Percentiles rank a stretch among this genome's conserved stretches.
Conservation (phyloP, 345 rosid species). For the Eucalyptus grandis region DNA sequence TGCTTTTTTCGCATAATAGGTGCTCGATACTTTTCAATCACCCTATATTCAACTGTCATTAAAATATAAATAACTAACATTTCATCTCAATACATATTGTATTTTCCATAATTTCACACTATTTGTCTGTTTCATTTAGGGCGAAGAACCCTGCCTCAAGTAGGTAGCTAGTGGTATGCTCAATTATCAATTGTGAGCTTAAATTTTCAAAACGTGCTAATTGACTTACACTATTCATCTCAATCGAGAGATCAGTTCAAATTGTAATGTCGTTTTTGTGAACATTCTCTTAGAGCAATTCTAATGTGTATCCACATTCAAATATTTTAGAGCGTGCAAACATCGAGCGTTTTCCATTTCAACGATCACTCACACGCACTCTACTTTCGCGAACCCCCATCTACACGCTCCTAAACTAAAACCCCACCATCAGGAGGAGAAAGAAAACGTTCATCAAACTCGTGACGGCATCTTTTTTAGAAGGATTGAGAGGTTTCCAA, state of each 20-base stretch:
- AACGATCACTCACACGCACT: background rate
- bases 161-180: background rate
- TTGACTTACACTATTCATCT: fast-evolving
- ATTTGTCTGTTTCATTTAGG: background rate
- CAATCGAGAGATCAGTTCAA: background rate
- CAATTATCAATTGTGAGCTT: background rate
- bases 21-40: background rate
- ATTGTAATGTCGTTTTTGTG: fast-evolving
- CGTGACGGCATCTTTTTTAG: background rate
- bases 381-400: background rate
- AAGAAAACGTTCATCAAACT: background rate
- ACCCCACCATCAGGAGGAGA: background rate
- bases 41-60: fast-evolving
- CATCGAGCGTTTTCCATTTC: background rate
- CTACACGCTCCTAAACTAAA: background rate
- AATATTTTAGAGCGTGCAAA: background rate
- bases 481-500: background rate
- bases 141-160: too few species aligned
- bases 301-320: fast-evolving
- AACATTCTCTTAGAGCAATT: fast-evolving
- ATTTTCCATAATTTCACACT: background rate
- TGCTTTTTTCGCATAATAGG: background rate
- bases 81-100: background rate
- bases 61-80: background rate
- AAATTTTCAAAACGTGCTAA: background rate